A percentile compares a stretch with the other conserved stretches of the same genome.
These are phyloP conservation scores for Neodidymelliopsis sp. DNA, from an alignment of 2,329 filamentous ascomycete species.

Conservation along the genomic window DNA sequence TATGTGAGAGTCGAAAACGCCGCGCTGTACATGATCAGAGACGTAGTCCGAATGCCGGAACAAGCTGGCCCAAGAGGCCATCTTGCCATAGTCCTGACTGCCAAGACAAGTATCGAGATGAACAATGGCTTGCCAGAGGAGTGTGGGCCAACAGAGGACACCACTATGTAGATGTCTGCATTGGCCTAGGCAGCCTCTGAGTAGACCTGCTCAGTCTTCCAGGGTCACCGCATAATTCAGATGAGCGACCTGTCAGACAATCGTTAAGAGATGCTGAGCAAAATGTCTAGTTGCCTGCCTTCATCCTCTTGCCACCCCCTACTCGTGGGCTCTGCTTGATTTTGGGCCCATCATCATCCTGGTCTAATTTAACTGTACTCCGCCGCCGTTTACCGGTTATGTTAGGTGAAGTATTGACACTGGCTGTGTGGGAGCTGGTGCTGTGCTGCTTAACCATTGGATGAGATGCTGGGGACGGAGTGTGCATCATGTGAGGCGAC, in stretches of 20 bases:
- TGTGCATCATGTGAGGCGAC: constrained; percentile 57
- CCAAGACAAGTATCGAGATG: background rate
- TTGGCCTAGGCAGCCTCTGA: background rate
- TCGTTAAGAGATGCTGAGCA: background rate
- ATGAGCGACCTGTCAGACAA: background rate
- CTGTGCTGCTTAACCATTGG: constrained; percentile 65
- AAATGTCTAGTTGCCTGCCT: constrained; percentile 32
- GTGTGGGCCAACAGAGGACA: background rate
- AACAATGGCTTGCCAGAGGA: background rate
- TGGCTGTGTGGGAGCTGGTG: constrained; percentile 62
- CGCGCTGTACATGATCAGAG: constrained; percentile 18
- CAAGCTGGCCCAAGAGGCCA: background rate
- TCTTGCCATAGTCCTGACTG: background rate
- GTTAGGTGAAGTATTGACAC: constrained; percentile 69
- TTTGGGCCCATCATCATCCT: constrained; percentile 57
- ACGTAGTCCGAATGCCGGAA: background rate
- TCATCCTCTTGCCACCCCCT: constrained; percentile 49
- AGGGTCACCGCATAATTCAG: background rate
- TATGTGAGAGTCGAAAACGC: constrained; percentile 14
- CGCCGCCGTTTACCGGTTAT: constrained; percentile 66
- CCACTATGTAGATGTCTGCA: background rate
- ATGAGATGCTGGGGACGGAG: constrained; percentile 56
- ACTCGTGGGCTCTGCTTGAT: constrained; percentile 58
- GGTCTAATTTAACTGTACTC: constrained; percentile 67
- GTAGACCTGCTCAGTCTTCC: background rate